Base-by-base conservation (phyloP, 495 filamentous ascomycete genomes). In the Hypoxylon fragiforme region DNA sequence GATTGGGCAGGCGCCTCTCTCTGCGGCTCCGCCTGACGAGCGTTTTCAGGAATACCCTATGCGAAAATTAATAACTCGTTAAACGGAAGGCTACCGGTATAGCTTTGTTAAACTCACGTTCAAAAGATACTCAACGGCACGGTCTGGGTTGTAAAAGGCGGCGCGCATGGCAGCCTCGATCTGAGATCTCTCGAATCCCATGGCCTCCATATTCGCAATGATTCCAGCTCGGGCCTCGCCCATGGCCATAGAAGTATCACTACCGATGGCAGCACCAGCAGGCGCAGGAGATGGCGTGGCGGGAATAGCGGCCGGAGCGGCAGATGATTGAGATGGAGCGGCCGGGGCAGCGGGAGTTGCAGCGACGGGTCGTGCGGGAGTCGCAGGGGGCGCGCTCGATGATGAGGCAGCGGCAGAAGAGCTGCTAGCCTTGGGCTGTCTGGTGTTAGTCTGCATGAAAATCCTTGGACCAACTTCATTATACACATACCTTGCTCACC, bases 91-190 rank as follows among this genome's bases (percentile, higher is more conserved):
- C 7, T 30, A 15, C 26, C 1, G 34, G 16, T 16, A 31, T 31
- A 5, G 9, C 8, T 22, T 18, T 12, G 14, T 13, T 38, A 49
- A 7, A 76, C 90, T 73, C 71, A 95, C 91, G 49, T 73, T 95
- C 57, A 98, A 69, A 3, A 98, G 81, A 62, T 97, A 98, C 69
- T 98, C 94, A 30, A 98, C 91, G 21, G 94, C 94, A 70, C 94
- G 90, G 63, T 98, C 92, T 2, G 92, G 91, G 76, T 97, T 98
- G 77, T 85, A 94, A 70, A 87, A 98, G 4, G 94, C 94, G 60
- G 94, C 94, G 55, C 94, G 86, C 86, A 98, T 92, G 31, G 94
- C 94, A 52, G 86, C 84, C 53, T 95, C 90, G 54, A 95, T 95
- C 61, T 95, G 87, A 14, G 83, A 76, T 61, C 92, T 76, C 39